Evolutionary conservation across 306 rosid genomes (phyloP), one percentile per base, ranked within the genome.

Genomic region (Phaseolus lunatus): DNA sequence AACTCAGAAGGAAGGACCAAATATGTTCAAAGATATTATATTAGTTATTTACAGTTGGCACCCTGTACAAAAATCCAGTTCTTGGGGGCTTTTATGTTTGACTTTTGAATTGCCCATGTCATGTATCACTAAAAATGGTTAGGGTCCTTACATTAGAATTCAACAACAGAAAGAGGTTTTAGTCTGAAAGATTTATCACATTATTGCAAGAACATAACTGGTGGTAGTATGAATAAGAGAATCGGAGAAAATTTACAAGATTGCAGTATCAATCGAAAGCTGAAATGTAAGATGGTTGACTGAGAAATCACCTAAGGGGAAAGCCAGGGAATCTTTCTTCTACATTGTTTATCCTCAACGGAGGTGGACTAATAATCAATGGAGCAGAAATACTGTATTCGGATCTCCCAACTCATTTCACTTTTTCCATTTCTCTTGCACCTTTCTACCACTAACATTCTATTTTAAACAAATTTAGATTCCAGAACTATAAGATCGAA

Each of bases 381-480:
- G 57, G 70, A 79, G 81, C 67, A 80, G 73, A 82, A 71, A 80
- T 41, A 67, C 20, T 57, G 61, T 69, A 82, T 75, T 82, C 67
- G 57, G 47, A 82, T 78, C 71, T 63, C 66, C 85, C 23, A 78
- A 50, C 50, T 69, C 67, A 41, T 33, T 26, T 50, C 57, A 18
- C 39, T n/a, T 58, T 79, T 79, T 20, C 18, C 56, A 24, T 45
- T 43, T 53, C 19, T 75, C 31, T 45, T 75, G 80, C 88, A 79
- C 14, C 62, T 80, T 70, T 76, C 85, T 71, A 78, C 66, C 61
- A 74, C 83, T 76, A 72, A 78, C 63, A 48, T 68, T 54, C 68
- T 75, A 79, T 33, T 64, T 31, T 35, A 56, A 50, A 65, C 63
- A 81, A 47, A 54, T 70, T 66, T 58, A 31, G 76, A 48, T 62